Conservation (phyloP, 768 basidiomycete species). For the Sarcodon aspratus region DNA sequence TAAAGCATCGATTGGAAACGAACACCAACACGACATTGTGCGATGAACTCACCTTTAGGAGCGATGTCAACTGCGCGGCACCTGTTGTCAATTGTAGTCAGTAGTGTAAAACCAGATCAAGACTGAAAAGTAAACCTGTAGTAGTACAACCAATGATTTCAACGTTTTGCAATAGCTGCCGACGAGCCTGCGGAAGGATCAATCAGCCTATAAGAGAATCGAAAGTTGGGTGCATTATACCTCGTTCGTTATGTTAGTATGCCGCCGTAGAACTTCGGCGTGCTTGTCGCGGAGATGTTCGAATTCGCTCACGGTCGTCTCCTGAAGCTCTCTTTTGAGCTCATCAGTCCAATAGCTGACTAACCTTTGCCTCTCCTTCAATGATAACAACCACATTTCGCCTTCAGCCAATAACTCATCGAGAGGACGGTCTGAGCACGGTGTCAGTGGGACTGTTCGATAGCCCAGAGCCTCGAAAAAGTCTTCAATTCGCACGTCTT, state of each 20-base stretch:
- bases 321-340: constrained; percentile 21
- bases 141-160: constrained; percentile 73
- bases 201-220: neutral
- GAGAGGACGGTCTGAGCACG: constrained; percentile 23
- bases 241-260: constrained; percentile 38
- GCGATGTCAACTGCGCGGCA: constrained; percentile 50
- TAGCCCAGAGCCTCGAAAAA: constrained; percentile 28
- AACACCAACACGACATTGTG: neutral
- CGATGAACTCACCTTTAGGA: constrained; percentile 38
- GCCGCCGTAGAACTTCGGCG: constrained; percentile 23
- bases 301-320: constrained; percentile 28
- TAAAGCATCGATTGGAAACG: constrained; percentile 11
- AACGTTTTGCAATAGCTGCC: constrained; percentile 36
- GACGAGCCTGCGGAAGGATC: constrained; percentile 31
- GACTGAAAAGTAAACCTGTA: constrained; percentile 32
- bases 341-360: constrained; percentile 35
- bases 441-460: constrained; percentile 24
- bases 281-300: constrained; percentile 26
- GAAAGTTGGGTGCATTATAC: constrained; percentile 20
- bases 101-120: neutral
- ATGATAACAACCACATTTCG: constrained; percentile 45
- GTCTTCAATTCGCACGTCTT: no score
- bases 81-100: constrained; percentile 24
- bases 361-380: constrained; percentile 32
- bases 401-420: constrained; percentile 22